Evolutionary conservation across 2,329 filamentous ascomycete genomes (phyloP).

Genomic region (Pestalotiopsis sp.): DNA sequence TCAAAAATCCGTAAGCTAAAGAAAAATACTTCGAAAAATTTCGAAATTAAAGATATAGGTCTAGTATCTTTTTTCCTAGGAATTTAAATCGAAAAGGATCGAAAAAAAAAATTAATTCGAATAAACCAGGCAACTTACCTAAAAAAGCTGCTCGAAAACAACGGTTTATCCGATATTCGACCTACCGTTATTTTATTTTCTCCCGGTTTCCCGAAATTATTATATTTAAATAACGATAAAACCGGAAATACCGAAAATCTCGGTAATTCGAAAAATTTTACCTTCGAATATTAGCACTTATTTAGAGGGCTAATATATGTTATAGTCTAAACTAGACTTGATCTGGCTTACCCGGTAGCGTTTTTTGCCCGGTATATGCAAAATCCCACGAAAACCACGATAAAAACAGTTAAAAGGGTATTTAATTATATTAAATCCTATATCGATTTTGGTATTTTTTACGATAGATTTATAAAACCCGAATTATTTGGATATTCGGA

Average conservation of each 20-base stretch:
- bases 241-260: too few relatives aligned
- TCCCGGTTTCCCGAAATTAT: too few relatives aligned
- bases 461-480: too few relatives aligned
- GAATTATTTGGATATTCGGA: too few relatives aligned
- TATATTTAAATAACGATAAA: too few relatives aligned
- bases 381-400: background rate
- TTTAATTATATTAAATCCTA: background rate
- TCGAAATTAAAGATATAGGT: too few relatives aligned
- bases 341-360: background rate
- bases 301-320: background rate
- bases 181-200: background rate
- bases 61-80: too few relatives aligned
- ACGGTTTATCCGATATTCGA: background rate
- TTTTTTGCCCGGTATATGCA: background rate
- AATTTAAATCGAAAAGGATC: too few relatives aligned
- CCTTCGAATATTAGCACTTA: background rate
- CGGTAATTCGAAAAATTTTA: background rate
- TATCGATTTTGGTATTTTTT: too few relatives aligned
- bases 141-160: background rate
- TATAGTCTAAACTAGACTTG: background rate
- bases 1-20: too few relatives aligned
- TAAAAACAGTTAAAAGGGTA: background rate
- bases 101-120: too few relatives aligned
- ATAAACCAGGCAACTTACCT: background rate
- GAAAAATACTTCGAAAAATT: too few relatives aligned